A percentile compares a stretch with the other conserved stretches of the same genome.
These are phyloP conservation scores for Backusella liffmaniae DNA, from an alignment of 192 early-diverging fungal species.

Conservation along the genomic window DNA sequence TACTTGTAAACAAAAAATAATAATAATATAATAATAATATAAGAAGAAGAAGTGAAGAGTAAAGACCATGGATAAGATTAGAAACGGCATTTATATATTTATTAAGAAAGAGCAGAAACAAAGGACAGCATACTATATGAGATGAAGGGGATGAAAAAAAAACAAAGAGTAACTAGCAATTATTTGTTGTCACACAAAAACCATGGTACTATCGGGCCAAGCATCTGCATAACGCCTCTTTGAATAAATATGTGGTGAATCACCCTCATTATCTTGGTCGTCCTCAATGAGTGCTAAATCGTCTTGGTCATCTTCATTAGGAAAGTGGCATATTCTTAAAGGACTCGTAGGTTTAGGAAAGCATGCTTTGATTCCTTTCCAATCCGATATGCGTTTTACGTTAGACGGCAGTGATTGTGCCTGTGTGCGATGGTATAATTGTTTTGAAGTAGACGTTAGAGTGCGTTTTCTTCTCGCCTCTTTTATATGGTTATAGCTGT, in stretches of 20 bases:
- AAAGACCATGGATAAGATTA: background rate
- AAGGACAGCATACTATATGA: background rate
- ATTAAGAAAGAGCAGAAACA: background rate
- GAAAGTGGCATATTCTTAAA: slow-evolving; percentile 20
- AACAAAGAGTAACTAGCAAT: background rate
- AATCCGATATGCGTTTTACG: slow-evolving; percentile 47
- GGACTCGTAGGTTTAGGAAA: slow-evolving; percentile 48
- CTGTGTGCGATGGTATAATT: slow-evolving; percentile 30
- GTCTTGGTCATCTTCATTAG: slow-evolving; percentile 12
- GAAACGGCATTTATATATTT: background rate
- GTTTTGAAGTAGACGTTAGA: slow-evolving; percentile 5
- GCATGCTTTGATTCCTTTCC: slow-evolving; percentile 47
- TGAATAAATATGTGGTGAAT: background rate
- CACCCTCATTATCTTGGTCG: background rate
- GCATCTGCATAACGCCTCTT: slow-evolving; percentile 2
- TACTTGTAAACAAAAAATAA: background rate
- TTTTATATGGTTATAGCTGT: slow-evolving; percentile 43
- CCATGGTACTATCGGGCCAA: slow-evolving; percentile 2
- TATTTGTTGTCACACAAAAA: background rate
- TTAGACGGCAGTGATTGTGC: slow-evolving; percentile 22
- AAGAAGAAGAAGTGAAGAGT: background rate
- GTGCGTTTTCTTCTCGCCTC: background rate
- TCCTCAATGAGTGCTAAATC: background rate
- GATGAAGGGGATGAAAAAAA: background rate
- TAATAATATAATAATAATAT: too few relatives aligned